A percentile compares a stretch with the other conserved stretches of the same genome.
Evolutionary conservation across 1,139 yeast genomes (phyloP).

Genomic region (Geotrichum aggregatum): DNA sequence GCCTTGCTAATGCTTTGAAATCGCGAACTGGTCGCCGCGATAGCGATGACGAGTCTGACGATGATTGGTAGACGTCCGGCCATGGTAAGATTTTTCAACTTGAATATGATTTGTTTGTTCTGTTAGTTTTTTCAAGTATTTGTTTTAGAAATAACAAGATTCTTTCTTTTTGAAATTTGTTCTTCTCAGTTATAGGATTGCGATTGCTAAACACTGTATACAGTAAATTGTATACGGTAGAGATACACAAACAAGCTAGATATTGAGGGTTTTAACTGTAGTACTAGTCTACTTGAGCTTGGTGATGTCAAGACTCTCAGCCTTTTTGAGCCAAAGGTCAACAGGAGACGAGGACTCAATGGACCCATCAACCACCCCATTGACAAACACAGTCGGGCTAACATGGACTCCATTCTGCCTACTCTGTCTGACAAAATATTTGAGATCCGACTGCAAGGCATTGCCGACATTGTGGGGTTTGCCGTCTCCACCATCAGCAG

Average conservation of each 20-base stretch:
- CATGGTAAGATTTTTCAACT: neutral
- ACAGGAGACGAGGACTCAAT: slow-evolving; percentile 43
- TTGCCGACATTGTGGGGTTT: slow-evolving; percentile 57
- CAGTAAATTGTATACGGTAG: too few species aligned
- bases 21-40: slow-evolving; percentile 79
- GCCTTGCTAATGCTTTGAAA: slow-evolving; percentile 84
- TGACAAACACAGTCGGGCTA: slow-evolving; percentile 74
- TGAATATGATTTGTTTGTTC: neutral
- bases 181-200: too few species aligned
- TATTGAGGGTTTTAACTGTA: too few species aligned
- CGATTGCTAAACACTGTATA: too few species aligned
- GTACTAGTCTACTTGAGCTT: too few species aligned
- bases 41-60: slow-evolving; percentile 70
- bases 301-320: slow-evolving; percentile 7
- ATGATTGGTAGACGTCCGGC: slow-evolving; percentile 44
- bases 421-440: slow-evolving; percentile 66
- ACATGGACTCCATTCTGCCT: slow-evolving; percentile 79
- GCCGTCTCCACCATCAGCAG: too few species aligned
- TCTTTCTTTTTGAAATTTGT: neutral
- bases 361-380: slow-evolving; percentile 53
- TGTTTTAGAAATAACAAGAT: neutral
- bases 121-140: neutral
- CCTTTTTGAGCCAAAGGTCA: slow-evolving; percentile 21
- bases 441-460: slow-evolving; percentile 56
- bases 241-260: too few species aligned